These are phyloP conservation scores for Gelatoporia subvermispora DNA, from an alignment of 768 basidiomycete genomes.

Conservation along the genomic window DNA sequence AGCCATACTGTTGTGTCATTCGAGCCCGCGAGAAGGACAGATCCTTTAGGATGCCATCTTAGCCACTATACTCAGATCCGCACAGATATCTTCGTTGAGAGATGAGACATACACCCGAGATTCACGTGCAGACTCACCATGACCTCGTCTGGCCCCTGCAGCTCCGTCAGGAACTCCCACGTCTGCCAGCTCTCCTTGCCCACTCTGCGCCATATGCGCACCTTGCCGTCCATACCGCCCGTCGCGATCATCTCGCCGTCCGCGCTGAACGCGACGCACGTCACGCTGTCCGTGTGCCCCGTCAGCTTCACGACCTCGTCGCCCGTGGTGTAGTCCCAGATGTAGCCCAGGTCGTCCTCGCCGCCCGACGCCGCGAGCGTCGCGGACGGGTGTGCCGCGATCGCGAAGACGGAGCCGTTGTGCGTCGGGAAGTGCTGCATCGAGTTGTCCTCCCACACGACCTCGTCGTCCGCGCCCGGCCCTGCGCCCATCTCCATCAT, in stretches of 20 bases:
- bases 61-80: slow-evolving; percentile 61
- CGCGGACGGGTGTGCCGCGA: slow-evolving; percentile 79
- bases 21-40: slow-evolving; percentile 83
- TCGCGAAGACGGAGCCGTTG: slow-evolving; percentile 72
- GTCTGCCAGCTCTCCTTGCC: slow-evolving; percentile 65
- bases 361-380: slow-evolving; percentile 88
- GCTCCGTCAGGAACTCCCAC: slow-evolving; percentile 94
- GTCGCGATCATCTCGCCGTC: slow-evolving; percentile 94
- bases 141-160: slow-evolving; percentile 94
- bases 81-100: slow-evolving; percentile 5
- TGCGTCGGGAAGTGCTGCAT: slow-evolving; percentile 69
- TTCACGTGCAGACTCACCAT: slow-evolving; percentile 51
- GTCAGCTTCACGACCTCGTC: slow-evolving; percentile 79
- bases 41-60: slow-evolving; percentile 94
- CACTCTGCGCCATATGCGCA: slow-evolving; percentile 87
- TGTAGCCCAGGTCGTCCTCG: slow-evolving; percentile 91
- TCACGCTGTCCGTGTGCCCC: slow-evolving; percentile 92
- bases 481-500: slow-evolving; percentile 8
- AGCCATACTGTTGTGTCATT: slow-evolving; percentile 95
- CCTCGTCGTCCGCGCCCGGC: slow-evolving; percentile 21
- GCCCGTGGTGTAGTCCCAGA: slow-evolving; percentile 86
- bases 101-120: background rate
- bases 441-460: slow-evolving; percentile 51
- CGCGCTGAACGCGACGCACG: slow-evolving; percentile 67
- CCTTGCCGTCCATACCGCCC: slow-evolving; percentile 96